Evolutionary conservation across 106 monocot genomes (phyloP), one percentile per base, ranked within the genome.

Genomic region (Agapanthus africanus): DNA sequence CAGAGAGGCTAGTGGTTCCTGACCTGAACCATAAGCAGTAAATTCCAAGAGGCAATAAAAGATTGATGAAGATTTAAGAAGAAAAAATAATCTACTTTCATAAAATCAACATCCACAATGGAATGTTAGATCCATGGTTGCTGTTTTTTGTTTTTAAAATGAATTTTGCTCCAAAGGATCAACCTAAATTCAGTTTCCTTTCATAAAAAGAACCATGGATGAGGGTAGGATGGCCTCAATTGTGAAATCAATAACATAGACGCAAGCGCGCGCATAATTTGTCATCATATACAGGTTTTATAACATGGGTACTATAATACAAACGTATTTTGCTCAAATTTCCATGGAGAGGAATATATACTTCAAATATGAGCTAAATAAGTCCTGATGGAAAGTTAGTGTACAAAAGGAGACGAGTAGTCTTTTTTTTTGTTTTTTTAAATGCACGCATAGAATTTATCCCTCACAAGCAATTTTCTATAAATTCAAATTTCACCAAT

Each of bases 1-100:
- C 88, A 2, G 95, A 95, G 27, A 95, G 83, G 21, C 84, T 74
- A 0, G 95, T 95, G 59, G 39, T 69, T 37, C 91, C 95, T 28
- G 85, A 77, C 78, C 95, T 95, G 78, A 36, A 74, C 37, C 36
- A 71, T 13, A 19, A 27, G 59, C 35, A 31, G 60, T 35, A 59
- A 69, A 35, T 33, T 19, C 46, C n/a, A 34, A 36, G 14, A 10
- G 54, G 0, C 7, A 28, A 6, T 22, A 54, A 35, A 32, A 56
- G 15, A 4, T 16, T 16, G 1, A 61, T 18, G 6, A 60, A 61
- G 35, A 4, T 61, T 35, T 56, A 30, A 56, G 56, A 56, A 2
- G 25, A 25, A 1, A n/a, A 56, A 52, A 28, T 56, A 56, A 3
- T 28, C 11, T 28, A 56, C 2, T 56, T 9, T 11, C 7, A 1